Conservation (phyloP, 192 early-diverging fungal genomes). For the Linnemannia exigua region DNA sequence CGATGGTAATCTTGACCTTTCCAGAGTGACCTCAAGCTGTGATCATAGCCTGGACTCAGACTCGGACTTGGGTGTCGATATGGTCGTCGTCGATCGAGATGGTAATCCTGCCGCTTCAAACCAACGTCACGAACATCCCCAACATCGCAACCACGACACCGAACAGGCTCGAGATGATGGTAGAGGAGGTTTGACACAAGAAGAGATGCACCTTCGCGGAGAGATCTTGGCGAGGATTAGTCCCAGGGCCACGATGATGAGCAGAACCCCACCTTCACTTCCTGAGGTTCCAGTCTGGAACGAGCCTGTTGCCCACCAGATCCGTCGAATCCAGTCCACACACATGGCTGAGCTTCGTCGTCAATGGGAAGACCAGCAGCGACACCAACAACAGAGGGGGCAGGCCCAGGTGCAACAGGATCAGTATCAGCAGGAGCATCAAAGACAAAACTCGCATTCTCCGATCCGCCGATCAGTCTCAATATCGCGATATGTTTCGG, state of each 20-base stretch:
- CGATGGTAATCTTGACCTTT: too few relatives aligned
- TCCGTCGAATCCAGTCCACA: conserved; percentile 7
- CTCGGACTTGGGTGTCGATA: neutral
- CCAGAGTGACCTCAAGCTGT: neutral
- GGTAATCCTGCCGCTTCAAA: neutral
- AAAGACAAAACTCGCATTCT: neutral
- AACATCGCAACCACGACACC: neutral
- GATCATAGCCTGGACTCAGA: neutral
- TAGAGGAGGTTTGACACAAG: neutral
- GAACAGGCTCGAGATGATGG: neutral
- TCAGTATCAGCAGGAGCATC: neutral
- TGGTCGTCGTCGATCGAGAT: neutral
- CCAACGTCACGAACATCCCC: neutral
- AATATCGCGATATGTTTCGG: neutral
- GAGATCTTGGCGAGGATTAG: neutral
- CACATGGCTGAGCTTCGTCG: neutral
- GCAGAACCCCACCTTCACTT: neutral
- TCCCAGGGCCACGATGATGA: neutral
- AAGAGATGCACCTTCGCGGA: neutral
- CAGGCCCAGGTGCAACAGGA: conserved; percentile 8
- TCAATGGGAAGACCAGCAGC: conserved; percentile 16
- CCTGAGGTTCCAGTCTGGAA: neutral
- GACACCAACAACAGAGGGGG: neutral
- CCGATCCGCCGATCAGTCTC: neutral
- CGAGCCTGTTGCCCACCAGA: conserved; percentile 17